phyloP scores from a whole-genome alignment of 1,139 yeast genomes.

The Taphrina deformans region DNA sequence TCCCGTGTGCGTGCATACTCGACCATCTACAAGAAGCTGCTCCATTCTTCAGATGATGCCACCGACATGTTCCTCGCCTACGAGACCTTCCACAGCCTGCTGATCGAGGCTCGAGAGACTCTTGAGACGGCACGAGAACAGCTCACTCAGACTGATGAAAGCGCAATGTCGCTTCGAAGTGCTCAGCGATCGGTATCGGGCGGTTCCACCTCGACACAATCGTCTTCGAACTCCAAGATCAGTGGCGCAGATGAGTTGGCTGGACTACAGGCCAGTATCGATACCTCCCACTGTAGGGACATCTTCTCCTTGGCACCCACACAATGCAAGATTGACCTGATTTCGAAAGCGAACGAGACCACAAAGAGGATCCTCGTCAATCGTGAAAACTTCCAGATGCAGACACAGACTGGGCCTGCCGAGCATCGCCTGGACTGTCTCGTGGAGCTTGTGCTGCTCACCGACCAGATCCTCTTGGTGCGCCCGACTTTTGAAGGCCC shows the following conservation, averaged over 20 bases:
- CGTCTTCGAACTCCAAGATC: slow-evolving; percentile 29
- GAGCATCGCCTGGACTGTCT: slow-evolving; percentile 16
- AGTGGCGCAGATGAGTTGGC: slow-evolving; percentile 10
- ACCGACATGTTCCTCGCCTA: slow-evolving; percentile 29
- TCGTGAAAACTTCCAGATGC: slow-evolving; percentile 26
- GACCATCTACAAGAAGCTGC: slow-evolving; percentile 21
- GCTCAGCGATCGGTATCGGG: slow-evolving; percentile 31
- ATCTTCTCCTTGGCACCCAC: slow-evolving; percentile 16
- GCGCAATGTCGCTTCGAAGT: not conserved
- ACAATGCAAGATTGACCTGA: slow-evolving; percentile 11
- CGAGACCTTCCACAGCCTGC: slow-evolving; percentile 23
- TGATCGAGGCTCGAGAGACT: slow-evolving; percentile 24
- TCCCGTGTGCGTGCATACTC: slow-evolving; percentile 27
- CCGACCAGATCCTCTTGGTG: slow-evolving; percentile 19
- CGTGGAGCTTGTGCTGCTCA: slow-evolving; percentile 23
- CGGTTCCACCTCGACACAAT: slow-evolving; percentile 31
- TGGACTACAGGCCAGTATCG: slow-evolving; percentile 16
- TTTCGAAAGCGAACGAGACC: slow-evolving; percentile 2
- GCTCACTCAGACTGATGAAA: not conserved
- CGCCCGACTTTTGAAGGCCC: slow-evolving; percentile 26
- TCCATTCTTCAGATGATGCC: slow-evolving; percentile 31
- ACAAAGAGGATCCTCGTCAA: slow-evolving; percentile 11
- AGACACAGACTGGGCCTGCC: not conserved
- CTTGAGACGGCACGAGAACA: slow-evolving; percentile 18
- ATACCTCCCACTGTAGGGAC: slow-evolving; percentile 6